Conservation (phyloP, 352 stramenopile species). For the Globisporangium acanthophoron region DNA sequence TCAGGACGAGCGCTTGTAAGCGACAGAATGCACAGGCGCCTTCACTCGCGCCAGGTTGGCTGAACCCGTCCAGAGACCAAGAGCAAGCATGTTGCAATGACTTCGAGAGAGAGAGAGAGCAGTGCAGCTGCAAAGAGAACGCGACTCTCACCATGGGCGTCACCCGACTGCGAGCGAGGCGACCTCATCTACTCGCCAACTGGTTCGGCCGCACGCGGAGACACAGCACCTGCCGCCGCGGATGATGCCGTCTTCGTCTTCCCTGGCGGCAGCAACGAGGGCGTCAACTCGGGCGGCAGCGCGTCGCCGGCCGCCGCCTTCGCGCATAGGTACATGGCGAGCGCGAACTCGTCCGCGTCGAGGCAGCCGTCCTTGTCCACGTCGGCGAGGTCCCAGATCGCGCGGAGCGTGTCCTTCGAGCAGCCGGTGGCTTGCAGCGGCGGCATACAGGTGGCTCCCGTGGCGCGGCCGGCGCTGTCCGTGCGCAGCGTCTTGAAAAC, state of each 20-base stretch:
- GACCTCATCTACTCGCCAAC: background rate
- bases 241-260: slow-evolving; percentile 18
- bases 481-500: slow-evolving; percentile 70
- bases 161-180: background rate
- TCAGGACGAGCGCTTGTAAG: background rate
- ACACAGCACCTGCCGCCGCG: background rate
- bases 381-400: slow-evolving; percentile 89
- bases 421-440: slow-evolving; percentile 64
- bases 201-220: slow-evolving; percentile 2
- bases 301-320: slow-evolving; percentile 67
- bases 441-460: slow-evolving; percentile 70
- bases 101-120: too few relatives aligned
- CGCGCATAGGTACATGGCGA: slow-evolving; percentile 87
- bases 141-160: background rate
- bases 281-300: slow-evolving; percentile 55
- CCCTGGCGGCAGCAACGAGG: slow-evolving; percentile 51
- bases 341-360: slow-evolving; percentile 87
- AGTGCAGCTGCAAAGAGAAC: background rate
- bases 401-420: slow-evolving; percentile 64
- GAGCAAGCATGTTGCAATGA: too few relatives aligned
- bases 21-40: background rate
- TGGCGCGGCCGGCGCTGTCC: slow-evolving; percentile 51
- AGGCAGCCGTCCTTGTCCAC: slow-evolving; percentile 86
- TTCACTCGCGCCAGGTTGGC: too few relatives aligned
- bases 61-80: too few relatives aligned